Base-by-base conservation (phyloP, 1,139 yeast species). In the Chernovozyma sophiae-reginae region DNA sequence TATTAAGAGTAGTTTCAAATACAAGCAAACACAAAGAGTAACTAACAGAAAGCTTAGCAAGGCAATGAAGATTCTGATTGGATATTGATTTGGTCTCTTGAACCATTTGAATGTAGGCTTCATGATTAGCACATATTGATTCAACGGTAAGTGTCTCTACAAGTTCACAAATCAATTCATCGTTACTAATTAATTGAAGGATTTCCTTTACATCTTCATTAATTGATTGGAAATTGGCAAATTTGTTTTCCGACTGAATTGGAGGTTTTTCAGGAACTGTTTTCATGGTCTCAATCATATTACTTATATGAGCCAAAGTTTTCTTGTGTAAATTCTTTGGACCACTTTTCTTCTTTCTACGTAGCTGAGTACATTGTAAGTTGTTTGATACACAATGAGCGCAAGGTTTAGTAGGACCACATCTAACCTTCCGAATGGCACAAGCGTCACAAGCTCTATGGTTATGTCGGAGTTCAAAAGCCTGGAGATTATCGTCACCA, bases 391-490 rank as follows among this genome's bases (percentile, higher is more conserved):
- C 51, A 50, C 75, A 69, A 39, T 64, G 69, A 25, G 48, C 36
- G 49, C 75, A 69, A 1, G 74, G 75, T 27, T 68, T 55, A 28
- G 45, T 46, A 20, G 52, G 53, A 38, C 66, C 72, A 49, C 75
- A 69, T 39, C 61, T 61, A 25, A 68, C 68, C 46, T 69, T 69
- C 26, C 74, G 45, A 15, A 65, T 55, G 16, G 73, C 67, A 51
- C 75, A 69, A 6, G 70, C 74, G 44, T 69, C 75, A 43, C 75
- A 69, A 8, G 75, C 67, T 36, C 66, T 23, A 12, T 13, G 14
- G 11, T 30, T 30, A 15, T 30, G 29, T 26, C 23, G 23, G 10
- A 7, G 23, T 10, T 20, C 23, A 20, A 10, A 6, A 20, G 23
- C n/a, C n/a, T n/a, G n/a, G n/a, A n/a, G n/a, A n/a, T n/a, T n/a